Conservation (phyloP, 228 moss, liverwort and hornwort genomes). For the Sphagnum fallax region DNA sequence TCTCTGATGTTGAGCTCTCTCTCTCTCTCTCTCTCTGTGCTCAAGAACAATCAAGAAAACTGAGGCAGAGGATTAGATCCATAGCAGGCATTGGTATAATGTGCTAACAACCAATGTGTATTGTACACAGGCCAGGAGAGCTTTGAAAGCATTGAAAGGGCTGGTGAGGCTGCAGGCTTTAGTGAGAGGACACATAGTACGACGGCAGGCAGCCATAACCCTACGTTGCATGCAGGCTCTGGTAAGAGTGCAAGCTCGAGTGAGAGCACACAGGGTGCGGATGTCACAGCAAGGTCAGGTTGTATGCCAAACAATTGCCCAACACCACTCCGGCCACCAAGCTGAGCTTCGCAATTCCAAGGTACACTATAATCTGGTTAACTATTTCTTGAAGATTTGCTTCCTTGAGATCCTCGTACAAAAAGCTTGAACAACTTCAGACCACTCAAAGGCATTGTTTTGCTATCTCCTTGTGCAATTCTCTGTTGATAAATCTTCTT, state of each 20-base stretch:
- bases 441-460: too few species aligned
- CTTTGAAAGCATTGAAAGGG: slow-evolving; percentile 29
- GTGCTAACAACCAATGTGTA: not conserved
- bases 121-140: slow-evolving; percentile 21
- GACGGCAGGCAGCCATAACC: slow-evolving; percentile 37
- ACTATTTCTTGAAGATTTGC: too few species aligned
- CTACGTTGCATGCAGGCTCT: slow-evolving; percentile 37
- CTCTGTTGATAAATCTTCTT: not conserved
- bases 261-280: slow-evolving; percentile 27
- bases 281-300: slow-evolving; percentile 44
- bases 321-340: slow-evolving; percentile 37
- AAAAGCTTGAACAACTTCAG: not conserved
- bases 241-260: slow-evolving; percentile 37
- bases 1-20: not conserved
- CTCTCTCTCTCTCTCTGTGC: not conserved
- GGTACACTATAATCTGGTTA: slow-evolving; percentile 6
- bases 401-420: too few species aligned
- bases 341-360: slow-evolving; percentile 41
- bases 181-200: slow-evolving; percentile 40
- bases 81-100: not conserved
- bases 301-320: slow-evolving; percentile 26
- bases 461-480: not conserved
- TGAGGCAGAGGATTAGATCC: not conserved
- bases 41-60: not conserved
- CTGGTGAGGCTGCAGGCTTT: slow-evolving; percentile 6